Conservation (phyloP, 768 basidiomycete species). For the Lyophyllum shimeji region DNA sequence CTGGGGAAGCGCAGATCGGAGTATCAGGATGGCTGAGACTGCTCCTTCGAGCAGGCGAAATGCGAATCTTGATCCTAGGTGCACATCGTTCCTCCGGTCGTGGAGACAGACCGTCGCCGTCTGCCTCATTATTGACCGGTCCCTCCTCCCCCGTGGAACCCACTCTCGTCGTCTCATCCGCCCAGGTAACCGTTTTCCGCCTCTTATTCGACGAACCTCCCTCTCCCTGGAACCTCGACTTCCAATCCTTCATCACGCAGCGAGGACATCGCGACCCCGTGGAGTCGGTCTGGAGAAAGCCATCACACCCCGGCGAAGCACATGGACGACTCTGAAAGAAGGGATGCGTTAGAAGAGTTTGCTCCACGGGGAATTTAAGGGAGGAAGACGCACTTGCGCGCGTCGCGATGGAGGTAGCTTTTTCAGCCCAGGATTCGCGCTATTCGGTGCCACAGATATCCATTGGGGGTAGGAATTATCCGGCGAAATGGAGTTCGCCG, state of each 20-base stretch:
- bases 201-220: slow-evolving; percentile 1
- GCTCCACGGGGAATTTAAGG: background rate
- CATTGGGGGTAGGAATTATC: background rate
- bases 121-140: background rate
- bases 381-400: background rate
- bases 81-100: background rate
- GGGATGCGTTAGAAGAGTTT: background rate
- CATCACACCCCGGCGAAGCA: slow-evolving; percentile 9
- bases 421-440: too few relatives aligned
- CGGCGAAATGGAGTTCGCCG: background rate
- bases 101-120: too few relatives aligned
- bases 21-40: background rate
- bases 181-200: slow-evolving; percentile 35
- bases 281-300: slow-evolving; percentile 3
- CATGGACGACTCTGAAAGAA: slow-evolving; percentile 10
- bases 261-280: slow-evolving; percentile 10
- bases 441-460: background rate
- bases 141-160: background rate
- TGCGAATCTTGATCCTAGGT: slow-evolving; percentile 4
- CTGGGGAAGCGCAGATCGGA: background rate
- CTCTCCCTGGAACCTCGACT: background rate
- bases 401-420: background rate
- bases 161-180: slow-evolving; percentile 19
- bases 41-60: background rate
- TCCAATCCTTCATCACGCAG: slow-evolving; percentile 20